Percentiles rank a stretch among this genome's conserved stretches.
Conservation (phyloP, 2,329 filamentous ascomycete species). For the Setomelanomma holmii region DNA sequence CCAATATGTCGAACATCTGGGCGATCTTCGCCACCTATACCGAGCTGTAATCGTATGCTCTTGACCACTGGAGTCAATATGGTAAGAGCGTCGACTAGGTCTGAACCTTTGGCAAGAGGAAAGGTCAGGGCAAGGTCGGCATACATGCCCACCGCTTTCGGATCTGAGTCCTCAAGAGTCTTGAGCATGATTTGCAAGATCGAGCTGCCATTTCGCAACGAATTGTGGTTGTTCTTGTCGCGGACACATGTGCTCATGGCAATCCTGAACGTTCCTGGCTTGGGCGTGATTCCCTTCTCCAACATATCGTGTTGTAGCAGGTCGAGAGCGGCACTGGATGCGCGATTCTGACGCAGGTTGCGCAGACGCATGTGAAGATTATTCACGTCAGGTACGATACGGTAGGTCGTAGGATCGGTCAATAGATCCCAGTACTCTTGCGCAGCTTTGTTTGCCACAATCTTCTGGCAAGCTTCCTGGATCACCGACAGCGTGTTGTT, state of each 20-base stretch:
- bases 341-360: slow-evolving; percentile 69
- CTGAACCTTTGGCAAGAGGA: slow-evolving; percentile 38
- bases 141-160: slow-evolving; percentile 39
- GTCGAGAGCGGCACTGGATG: slow-evolving; percentile 67
- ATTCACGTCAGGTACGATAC: slow-evolving; percentile 73
- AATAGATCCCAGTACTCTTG: slow-evolving; percentile 80
- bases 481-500: slow-evolving; percentile 72
- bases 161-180: slow-evolving; percentile 37
- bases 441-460: slow-evolving; percentile 68
- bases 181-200: slow-evolving; percentile 62
- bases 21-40: slow-evolving; percentile 25
- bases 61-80: slow-evolving; percentile 31
- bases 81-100: slow-evolving; percentile 38
- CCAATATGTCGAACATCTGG: slow-evolving; percentile 8
- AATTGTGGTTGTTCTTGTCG: slow-evolving; percentile 77
- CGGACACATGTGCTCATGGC: slow-evolving; percentile 76
- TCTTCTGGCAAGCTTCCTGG: slow-evolving; percentile 67
- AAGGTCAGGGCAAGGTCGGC: slow-evolving; percentile 37
- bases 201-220: slow-evolving; percentile 68
- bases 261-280: slow-evolving; percentile 68
- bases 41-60: slow-evolving; percentile 40
- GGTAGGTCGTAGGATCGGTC: slow-evolving; percentile 60
- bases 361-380: slow-evolving; percentile 75
- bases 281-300: slow-evolving; percentile 35
- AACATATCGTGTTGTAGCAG: slow-evolving; percentile 58